Conservation (phyloP, 371 early-diverging fungal species). For the Mucor piriformis region DNA sequence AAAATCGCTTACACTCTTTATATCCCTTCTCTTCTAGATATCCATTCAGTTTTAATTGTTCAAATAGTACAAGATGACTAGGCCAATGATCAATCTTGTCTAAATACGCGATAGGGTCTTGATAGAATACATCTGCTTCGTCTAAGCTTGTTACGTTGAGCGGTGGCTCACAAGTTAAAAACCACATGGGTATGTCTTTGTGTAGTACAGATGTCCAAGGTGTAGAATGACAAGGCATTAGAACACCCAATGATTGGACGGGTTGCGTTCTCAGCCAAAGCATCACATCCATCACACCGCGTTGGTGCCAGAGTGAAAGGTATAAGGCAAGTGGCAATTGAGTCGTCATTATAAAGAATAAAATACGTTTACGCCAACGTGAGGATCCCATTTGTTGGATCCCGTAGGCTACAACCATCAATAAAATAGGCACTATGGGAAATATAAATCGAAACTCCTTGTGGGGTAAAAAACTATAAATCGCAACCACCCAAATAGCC, state of each 20-base stretch:
- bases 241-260: conserved; percentile 39
- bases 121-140: conserved; percentile 85
- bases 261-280: conserved; percentile 63
- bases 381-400: conserved; percentile 25
- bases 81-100: conserved; percentile 41
- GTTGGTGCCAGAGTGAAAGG: conserved; percentile 78
- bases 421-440: conserved; percentile 79
- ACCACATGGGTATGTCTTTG: conserved; percentile 64
- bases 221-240: conserved; percentile 97
- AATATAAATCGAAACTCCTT: conserved; percentile 94
- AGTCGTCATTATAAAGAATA: conserved; percentile 54
- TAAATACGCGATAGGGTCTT: conserved; percentile 65
- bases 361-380: conserved; percentile 25
- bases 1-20: conserved; percentile 75
- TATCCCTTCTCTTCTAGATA: conserved; percentile 26
- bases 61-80: conserved; percentile 74
- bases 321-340: conserved; percentile 75
- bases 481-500: conserved; percentile 50
- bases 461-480: conserved; percentile 82
- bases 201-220: conserved; percentile 86
- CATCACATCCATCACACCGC: conserved; percentile 91
- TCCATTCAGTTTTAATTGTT: conserved; percentile 36
- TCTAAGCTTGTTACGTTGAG: conserved; percentile 54
- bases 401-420: conserved; percentile 67
- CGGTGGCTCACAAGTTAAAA: conserved; percentile 92